A percentile compares a stretch with the other conserved stretches of the same genome.
Conservation (phyloP, 305 asterid genomes). For the Fraxinus dipetala region DNA sequence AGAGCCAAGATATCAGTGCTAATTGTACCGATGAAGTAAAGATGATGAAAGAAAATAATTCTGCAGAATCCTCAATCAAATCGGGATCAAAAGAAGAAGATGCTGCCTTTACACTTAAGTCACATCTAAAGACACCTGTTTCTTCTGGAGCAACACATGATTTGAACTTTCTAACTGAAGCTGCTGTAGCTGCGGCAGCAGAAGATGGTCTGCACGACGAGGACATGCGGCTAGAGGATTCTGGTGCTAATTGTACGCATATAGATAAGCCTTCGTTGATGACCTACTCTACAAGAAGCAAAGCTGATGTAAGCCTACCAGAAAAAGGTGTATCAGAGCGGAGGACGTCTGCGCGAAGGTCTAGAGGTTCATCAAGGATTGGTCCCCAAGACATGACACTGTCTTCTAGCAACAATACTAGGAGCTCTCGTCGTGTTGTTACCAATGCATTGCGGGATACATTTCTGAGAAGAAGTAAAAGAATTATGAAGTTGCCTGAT, state of each 20-base stretch:
- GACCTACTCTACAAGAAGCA: conserved; percentile 49
- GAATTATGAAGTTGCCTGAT: conserved; percentile 59
- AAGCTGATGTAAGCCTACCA: conserved; percentile 39
- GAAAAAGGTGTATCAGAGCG: conserved; percentile 35
- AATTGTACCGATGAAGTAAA: conserved; percentile 33
- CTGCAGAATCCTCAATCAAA: conserved; percentile 38
- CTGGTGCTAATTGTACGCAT: conserved; percentile 31
- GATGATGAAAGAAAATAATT: conserved; percentile 33
- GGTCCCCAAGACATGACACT: conserved; percentile 38
- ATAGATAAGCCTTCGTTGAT: conserved; percentile 34
- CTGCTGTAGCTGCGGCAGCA: conserved; percentile 52
- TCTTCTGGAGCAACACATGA: conserved; percentile 40
- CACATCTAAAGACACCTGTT: conserved; percentile 21
- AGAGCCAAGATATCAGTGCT: conserved; percentile 37
- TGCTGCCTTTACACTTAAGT: conserved; percentile 32
- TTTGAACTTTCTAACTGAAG: conserved; percentile 47
- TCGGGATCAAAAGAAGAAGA: conserved; percentile 39
- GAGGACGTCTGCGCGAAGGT: conserved; percentile 47
- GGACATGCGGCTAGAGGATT: conserved; percentile 42
- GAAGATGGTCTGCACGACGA: conserved; percentile 43
- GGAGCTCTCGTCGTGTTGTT: conserved; percentile 37
- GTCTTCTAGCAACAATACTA: conserved; percentile 34
- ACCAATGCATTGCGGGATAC: conserved; percentile 40
- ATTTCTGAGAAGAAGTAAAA: conserved; percentile 59
- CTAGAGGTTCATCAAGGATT: conserved; percentile 58